Base-by-base conservation (phyloP, 495 filamentous ascomycete species). In the Antarctomyces pellizariae region DNA sequence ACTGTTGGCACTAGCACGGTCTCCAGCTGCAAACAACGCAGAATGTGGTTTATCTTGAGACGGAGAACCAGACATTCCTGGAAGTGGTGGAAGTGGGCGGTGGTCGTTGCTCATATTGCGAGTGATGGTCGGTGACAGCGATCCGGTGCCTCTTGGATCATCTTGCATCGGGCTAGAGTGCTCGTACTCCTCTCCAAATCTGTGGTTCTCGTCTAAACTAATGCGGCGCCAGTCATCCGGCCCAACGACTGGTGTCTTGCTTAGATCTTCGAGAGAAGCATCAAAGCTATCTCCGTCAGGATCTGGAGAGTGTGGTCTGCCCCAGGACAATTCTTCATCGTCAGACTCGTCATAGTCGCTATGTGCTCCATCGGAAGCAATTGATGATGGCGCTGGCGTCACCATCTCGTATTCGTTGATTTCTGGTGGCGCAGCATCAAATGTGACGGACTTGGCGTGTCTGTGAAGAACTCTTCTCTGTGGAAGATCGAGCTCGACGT, bases 341-440 rank as follows among this genome's bases (percentile, higher is more conserved):
- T 73, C 62, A n/a, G 68, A 62, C 7, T 62, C 64, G 29, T 93
- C 86, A 42, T 80, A 92, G 46, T 83, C 90, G 11, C 76, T 75
- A 34, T 90, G 76, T 14, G 83, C 70, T 4, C 83, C 92, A 27
- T 68, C 79, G 8, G 76, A 83, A 9, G 75, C 76, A 25, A 84
- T 54, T 1, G 75, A 95, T 3, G 89, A 93, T 9, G 78, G 64
- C 46, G 91, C 86, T 1, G 86, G 86, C 2, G 86, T 97, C 18
- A 76, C 71, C 77, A 92, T 83, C 50, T 93, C 86, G 42, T 95
- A 97, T 44, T 95, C 82, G 39, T 92, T 90, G 28, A 95, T 57
- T 45, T 86, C 75, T 16, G 86, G 89, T 13, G 86, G 84, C 0
- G 79, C 86, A 15, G 68, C 71, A 54, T 93, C 83, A 41, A 93